phyloP scores from a whole-genome alignment of 139 green algal species.

The Picochlorum sp. region DNA sequence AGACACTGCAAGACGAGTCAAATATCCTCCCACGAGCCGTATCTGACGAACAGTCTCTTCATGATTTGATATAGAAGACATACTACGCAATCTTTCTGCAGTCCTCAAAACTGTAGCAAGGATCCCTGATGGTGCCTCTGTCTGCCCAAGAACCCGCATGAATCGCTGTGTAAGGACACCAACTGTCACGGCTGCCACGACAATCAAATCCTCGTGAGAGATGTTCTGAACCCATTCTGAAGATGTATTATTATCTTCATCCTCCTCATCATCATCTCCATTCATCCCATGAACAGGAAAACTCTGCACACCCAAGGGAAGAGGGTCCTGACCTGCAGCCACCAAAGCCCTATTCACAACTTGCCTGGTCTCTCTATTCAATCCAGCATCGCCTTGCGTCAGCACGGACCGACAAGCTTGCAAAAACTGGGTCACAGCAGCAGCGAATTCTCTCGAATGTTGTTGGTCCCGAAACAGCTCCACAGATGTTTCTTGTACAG shows the following conservation, averaged over 20 bases:
- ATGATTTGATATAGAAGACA: slow-evolving; percentile 5
- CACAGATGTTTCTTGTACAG: neutral
- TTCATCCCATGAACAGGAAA: slow-evolving; percentile 5
- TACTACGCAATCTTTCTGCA: neutral
- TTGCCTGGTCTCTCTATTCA: slow-evolving; percentile 12
- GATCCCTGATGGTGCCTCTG: neutral
- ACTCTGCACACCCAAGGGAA: slow-evolving; percentile 9
- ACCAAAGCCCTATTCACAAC: slow-evolving; percentile 19
- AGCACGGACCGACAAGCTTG: slow-evolving; percentile 3
- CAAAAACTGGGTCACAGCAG: slow-evolving; percentile 4
- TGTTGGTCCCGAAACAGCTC: neutral
- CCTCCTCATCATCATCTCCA: neutral
- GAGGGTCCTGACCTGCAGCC: neutral
- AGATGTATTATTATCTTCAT: neutral
- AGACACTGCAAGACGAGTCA: neutral
- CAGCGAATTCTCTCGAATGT: neutral
- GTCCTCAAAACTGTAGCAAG: slow-evolving; percentile 5
- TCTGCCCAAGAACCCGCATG: slow-evolving; percentile 11
- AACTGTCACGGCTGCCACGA: slow-evolving; percentile 17
- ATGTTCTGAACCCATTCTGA: slow-evolving; percentile 5
- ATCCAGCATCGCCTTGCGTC: neutral
- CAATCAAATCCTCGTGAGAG: slow-evolving; percentile 18
- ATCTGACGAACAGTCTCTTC: slow-evolving; percentile 9
- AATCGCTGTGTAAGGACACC: slow-evolving; percentile 24
- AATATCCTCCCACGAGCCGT: neutral